Conservation (phyloP, 495 filamentous ascomycete species). For the Penicillium soppii region DNA sequence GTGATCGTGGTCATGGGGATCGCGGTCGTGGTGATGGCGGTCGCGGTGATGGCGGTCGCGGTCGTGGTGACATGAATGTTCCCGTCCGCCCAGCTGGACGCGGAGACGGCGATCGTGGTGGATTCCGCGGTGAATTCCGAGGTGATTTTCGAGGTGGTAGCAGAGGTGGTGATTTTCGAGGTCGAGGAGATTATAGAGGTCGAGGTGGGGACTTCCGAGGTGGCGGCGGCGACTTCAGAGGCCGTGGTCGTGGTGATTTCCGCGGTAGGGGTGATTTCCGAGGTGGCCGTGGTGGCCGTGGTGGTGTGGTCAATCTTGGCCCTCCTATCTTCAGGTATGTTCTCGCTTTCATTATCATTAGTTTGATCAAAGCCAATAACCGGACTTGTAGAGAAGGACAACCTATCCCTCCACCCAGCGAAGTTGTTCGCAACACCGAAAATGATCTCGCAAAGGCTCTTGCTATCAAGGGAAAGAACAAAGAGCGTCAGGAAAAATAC, state of each 20-base stretch:
- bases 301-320: not conserved
- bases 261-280: not conserved
- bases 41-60: not conserved
- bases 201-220: not conserved
- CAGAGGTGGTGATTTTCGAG: not conserved
- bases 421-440: slow-evolving; percentile 31
- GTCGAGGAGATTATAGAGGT: not conserved
- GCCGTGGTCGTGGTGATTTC: not conserved
- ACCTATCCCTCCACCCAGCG: slow-evolving; percentile 18
- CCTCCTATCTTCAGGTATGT: slow-evolving; percentile 7
- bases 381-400: slow-evolving; percentile 18
- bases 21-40: not conserved
- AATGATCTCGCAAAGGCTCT: slow-evolving; percentile 26
- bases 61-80: no score
- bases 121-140: no score
- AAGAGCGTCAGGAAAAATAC: slow-evolving; percentile 15
- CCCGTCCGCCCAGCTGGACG: no score
- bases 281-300: not conserved
- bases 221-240: slow-evolving; percentile 4
- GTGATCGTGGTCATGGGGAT: not conserved
- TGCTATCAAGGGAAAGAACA: slow-evolving; percentile 16
- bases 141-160: not conserved
- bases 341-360: not conserved
- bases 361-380: not conserved
- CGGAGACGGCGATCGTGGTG: no score